Conservation (phyloP, 2,329 filamentous ascomycete genomes). For the Fusarium lateritium region DNA sequence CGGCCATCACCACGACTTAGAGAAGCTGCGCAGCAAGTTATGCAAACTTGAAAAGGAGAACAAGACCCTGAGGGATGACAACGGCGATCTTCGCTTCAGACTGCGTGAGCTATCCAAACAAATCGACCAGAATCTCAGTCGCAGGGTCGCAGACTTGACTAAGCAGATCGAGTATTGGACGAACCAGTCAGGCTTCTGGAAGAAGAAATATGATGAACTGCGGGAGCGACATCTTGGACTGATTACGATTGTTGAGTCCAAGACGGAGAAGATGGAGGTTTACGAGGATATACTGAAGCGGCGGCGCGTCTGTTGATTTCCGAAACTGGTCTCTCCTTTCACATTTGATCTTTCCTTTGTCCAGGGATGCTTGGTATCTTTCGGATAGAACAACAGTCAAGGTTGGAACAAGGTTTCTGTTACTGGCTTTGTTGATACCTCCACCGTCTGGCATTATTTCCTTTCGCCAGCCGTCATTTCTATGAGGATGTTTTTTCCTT, state of each 20-base stretch:
- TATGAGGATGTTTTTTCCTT: background rate
- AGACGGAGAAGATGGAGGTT: constrained; percentile 52
- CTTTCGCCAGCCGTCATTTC: constrained; percentile 10
- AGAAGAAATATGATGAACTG: constrained; percentile 49
- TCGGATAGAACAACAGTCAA: constrained; percentile 7
- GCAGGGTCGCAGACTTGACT: constrained; percentile 52
- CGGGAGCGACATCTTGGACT: constrained; percentile 50
- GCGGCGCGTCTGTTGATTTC: constrained; percentile 49
- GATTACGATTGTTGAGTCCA: constrained; percentile 49
- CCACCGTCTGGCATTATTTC: constrained; percentile 9
- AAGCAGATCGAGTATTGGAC: constrained; percentile 56
- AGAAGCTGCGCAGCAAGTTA: constrained; percentile 54
- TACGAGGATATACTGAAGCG: constrained; percentile 55
- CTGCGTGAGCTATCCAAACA: constrained; percentile 55
- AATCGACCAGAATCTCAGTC: constrained; percentile 51
- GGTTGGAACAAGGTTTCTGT: background rate
- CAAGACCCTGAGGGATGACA: constrained; percentile 54
- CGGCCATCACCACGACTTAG: constrained; percentile 49
- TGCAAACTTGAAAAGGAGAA: constrained; percentile 57
- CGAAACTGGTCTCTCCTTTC: background rate
- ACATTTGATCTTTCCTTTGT: constrained; percentile 6
- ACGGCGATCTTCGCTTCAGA: constrained; percentile 53
- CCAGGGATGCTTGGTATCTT: constrained; percentile 4
- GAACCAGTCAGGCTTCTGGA: constrained; percentile 52
- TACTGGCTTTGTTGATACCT: constrained; percentile 19